Conservation (phyloP, 306 rosid genomes). For the Prinsepia uniflora region DNA sequence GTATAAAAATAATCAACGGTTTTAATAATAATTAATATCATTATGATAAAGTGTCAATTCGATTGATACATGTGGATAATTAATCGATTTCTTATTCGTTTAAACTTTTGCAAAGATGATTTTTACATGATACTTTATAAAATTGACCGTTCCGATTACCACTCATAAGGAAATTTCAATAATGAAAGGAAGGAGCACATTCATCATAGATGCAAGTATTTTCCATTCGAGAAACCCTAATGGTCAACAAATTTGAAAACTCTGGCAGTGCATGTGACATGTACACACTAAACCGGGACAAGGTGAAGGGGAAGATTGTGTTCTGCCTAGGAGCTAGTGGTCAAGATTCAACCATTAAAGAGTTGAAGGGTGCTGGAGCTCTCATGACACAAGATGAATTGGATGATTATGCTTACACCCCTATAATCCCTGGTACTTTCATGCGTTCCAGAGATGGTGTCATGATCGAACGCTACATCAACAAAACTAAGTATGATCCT, state of each 20-base stretch:
- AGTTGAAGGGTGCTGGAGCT: slow-evolving; percentile 53
- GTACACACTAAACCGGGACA: slow-evolving; percentile 42
- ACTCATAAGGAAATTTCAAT: no score
- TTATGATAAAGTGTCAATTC: no score
- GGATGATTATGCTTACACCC: slow-evolving; percentile 36
- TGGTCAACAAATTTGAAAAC: neutral
- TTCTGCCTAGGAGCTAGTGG: slow-evolving; percentile 41
- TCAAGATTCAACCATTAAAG: slow-evolving; percentile 44
- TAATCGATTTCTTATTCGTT: neutral
- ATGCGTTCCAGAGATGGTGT: slow-evolving; percentile 35
- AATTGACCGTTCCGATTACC: no score
- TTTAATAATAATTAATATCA: no score
- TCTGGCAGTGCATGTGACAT: slow-evolving; percentile 60
- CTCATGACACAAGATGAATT: slow-evolving; percentile 36
- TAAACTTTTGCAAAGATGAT: neutral
- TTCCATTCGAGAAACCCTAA: neutral
- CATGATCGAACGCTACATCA: slow-evolving; percentile 50
- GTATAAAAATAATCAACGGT: no score
- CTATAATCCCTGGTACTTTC: slow-evolving; percentile 46
- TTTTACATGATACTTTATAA: no score
- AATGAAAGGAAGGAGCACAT: no score
- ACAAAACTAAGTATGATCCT: slow-evolving; percentile 57
- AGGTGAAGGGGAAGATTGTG: slow-evolving; percentile 69
- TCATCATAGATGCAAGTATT: no score
- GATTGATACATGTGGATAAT: no score